Percentiles rank a stretch among this genome's conserved stretches.
Evolutionary conservation across 805 yeast species (phyloP).

Genomic region (Myxozyma melibiosi): DNA sequence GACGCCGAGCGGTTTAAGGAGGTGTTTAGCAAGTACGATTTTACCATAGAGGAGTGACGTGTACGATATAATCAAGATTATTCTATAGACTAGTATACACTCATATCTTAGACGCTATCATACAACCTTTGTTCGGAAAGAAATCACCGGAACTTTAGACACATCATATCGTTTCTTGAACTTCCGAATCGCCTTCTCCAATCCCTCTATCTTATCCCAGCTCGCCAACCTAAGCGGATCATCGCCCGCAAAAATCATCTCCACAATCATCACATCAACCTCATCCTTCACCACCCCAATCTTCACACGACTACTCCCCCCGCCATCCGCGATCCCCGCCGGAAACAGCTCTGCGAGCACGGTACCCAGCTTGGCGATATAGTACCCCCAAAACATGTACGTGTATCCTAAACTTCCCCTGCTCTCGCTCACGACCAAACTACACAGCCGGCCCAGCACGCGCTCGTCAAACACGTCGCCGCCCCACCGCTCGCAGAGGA

Average conservation of each 20-base stretch:
- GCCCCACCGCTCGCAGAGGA: constrained; percentile 81
- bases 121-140: constrained; percentile 31
- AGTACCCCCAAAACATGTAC: constrained; percentile 28
- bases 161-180: constrained; percentile 46
- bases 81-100: background rate
- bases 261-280: background rate
- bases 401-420: constrained; percentile 12
- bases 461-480: constrained; percentile 53
- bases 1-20: constrained; percentile 68
- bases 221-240: constrained; percentile 15
- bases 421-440: constrained; percentile 20
- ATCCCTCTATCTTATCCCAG: constrained; percentile 48
- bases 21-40: constrained; percentile 57
- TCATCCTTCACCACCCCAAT: constrained; percentile 13
- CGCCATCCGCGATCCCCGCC: constrained; percentile 23
- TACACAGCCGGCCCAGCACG: constrained; percentile 7
- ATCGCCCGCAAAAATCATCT: constrained; percentile 9
- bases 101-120: background rate
- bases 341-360: constrained; percentile 24
- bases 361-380: constrained; percentile 15
- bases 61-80: background rate
- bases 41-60: constrained; percentile 40
- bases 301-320: constrained; percentile 7
- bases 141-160: constrained; percentile 18
- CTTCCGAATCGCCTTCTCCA: constrained; percentile 64